phyloP scores from a whole-genome alignment of 75 land plant species.

The Cunninghamia lanceolata region DNA sequence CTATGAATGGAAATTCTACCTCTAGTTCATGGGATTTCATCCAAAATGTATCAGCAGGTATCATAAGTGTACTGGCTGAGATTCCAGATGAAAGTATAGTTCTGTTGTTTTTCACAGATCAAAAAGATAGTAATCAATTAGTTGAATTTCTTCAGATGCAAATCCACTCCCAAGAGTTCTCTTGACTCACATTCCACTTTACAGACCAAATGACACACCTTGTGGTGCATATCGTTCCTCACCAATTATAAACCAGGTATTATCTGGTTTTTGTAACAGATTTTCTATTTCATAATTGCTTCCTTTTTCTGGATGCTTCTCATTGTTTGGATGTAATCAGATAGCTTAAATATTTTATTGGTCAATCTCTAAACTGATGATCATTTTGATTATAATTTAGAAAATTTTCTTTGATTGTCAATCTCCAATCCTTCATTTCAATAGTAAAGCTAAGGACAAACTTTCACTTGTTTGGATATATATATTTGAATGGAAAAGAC shows the following conservation, averaged over 20 bases:
- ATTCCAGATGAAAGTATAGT: not conserved
- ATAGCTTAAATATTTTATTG: not conserved
- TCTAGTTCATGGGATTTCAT: constrained; percentile 54
- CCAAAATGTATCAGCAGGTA: constrained; percentile 45
- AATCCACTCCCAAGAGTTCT: constrained; percentile 41
- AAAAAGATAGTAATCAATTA: not conserved
- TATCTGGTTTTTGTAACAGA: not conserved
- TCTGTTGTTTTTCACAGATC: not conserved
- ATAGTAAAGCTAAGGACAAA: not conserved
- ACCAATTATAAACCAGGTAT: constrained; percentile 76
- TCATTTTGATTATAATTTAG: not conserved
- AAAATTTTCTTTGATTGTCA: not conserved
- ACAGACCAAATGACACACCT: constrained; percentile 63
- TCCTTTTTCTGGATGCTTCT: not conserved
- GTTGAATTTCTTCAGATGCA: constrained; percentile 25
- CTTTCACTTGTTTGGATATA: not conserved
- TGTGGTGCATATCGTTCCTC: constrained; percentile 78
- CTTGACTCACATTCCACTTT: constrained; percentile 80
- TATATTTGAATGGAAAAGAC: not conserved
- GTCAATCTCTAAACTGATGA: not conserved
- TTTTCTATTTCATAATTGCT: constrained; percentile 1
- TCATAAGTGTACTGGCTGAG: not conserved
- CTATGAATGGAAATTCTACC: constrained; percentile 17
- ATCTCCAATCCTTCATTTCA: not conserved
- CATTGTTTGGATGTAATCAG: not conserved